A percentile compares a stretch with the other conserved stretches of the same genome.
Conservation (phyloP, 2,329 filamentous ascomycete genomes). For the Trichoderma sp. region DNA sequence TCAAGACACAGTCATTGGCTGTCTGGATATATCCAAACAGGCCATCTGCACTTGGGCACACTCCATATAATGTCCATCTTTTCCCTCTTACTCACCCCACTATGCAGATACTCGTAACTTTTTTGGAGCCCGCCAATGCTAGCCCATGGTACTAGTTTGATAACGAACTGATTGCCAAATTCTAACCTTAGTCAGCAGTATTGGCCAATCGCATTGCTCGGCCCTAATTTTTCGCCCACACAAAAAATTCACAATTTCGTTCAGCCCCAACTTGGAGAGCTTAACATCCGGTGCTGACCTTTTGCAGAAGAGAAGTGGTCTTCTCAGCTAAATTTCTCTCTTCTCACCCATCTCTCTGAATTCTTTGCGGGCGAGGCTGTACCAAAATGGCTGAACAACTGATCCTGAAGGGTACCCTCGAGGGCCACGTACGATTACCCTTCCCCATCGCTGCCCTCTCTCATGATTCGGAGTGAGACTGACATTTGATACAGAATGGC, state of each 20-base stretch:
- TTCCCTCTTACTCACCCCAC: not conserved
- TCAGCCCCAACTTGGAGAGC: constrained; percentile 32
- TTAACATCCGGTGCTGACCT: constrained; percentile 30
- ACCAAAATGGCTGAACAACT: constrained; percentile 84
- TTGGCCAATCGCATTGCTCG: constrained; percentile 31
- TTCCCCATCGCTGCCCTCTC: constrained; percentile 30
- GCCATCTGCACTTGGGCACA: not conserved
- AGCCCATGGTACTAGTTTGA: not conserved
- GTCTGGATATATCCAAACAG: not conserved
- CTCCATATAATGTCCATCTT: not conserved
- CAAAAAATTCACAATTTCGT: constrained; percentile 50
- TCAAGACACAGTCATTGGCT: not conserved
- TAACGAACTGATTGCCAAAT: constrained; percentile 17
- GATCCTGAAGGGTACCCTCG: constrained; percentile 94
- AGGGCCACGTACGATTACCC: constrained; percentile 78
- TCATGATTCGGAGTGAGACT: constrained; percentile 31
- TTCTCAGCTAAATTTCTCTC: constrained; percentile 43
- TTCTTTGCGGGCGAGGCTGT: constrained; percentile 48
- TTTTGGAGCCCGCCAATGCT: not conserved
- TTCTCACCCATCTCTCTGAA: constrained; percentile 37
- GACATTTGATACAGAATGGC: constrained; percentile 66
- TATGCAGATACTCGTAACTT: not conserved
- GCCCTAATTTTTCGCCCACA: constrained; percentile 60
- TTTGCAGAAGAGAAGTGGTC: constrained; percentile 38
- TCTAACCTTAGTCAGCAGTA: not conserved